Conservation (phyloP, 345 rosid species). For the Gossypium sturtianum region DNA sequence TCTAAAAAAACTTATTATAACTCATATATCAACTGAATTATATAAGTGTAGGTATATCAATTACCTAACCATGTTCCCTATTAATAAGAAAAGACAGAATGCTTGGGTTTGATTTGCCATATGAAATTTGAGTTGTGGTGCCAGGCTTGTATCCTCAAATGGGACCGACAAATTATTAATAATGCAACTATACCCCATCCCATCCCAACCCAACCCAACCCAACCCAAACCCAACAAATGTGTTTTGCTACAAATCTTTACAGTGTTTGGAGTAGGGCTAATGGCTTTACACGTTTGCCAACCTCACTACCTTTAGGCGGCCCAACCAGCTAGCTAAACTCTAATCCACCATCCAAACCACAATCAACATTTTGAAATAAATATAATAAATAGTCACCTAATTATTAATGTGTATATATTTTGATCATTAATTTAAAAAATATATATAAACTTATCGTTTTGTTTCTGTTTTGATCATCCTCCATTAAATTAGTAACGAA, state of each 20-base stretch:
- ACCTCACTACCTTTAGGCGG: neutral
- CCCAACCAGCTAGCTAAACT: neutral
- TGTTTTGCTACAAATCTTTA: neutral
- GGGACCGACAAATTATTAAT: neutral
- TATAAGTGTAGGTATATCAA: neutral
- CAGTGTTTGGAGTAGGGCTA: neutral
- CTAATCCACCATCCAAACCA: neutral
- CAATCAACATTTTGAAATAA: neutral
- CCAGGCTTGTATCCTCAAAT: neutral
- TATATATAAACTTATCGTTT: too few relatives aligned
- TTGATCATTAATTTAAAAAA: too few relatives aligned
- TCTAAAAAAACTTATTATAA: too few relatives aligned
- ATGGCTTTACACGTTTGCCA: neutral
- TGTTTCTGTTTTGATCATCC: too few relatives aligned
- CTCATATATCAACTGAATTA: too few relatives aligned
- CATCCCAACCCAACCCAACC: neutral
- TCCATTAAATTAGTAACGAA: too few relatives aligned
- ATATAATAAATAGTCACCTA: too few relatives aligned
- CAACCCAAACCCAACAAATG: neutral
- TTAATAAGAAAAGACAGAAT: neutral
- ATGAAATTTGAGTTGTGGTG: neutral
- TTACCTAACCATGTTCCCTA: neutral
- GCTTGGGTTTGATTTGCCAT: neutral
- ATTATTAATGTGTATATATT: too few relatives aligned
- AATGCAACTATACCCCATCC: neutral